Evolutionary conservation across 208 protist genomes (phyloP).

Genomic region (Trypanosoma vivax): DNA sequence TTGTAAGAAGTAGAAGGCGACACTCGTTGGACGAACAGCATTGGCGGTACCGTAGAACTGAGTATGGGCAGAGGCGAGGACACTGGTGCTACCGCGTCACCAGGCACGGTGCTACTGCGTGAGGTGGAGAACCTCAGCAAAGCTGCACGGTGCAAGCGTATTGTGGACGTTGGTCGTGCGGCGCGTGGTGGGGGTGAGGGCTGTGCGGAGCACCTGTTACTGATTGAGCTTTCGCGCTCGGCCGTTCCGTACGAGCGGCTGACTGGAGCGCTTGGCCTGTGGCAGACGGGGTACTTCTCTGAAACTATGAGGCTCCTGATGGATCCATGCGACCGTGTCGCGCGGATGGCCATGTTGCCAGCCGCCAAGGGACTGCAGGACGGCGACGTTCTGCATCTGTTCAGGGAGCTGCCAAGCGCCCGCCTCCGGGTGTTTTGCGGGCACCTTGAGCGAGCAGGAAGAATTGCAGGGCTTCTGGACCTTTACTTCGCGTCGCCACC

Average conservation of each 20-base stretch:
- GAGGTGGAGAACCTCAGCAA: constrained; percentile 4
- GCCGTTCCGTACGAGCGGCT: constrained; percentile 13
- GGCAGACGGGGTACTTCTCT: neutral
- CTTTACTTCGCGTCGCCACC: neutral
- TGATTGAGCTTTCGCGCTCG: constrained; percentile 11
- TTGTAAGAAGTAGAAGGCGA: no score
- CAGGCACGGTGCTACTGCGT: constrained; percentile 1
- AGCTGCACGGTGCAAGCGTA: neutral
- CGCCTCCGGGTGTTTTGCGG: constrained; percentile 6
- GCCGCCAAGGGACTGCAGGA: constrained; percentile 4
- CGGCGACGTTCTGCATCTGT: constrained; percentile 2
- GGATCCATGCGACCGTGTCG: constrained; percentile 8
- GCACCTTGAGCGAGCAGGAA: neutral
- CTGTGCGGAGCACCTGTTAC: neutral
- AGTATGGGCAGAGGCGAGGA: neutral
- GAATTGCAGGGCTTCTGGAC: constrained; percentile 4
- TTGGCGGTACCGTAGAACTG: neutral
- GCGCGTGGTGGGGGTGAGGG: neutral
- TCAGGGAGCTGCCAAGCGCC: constrained; percentile 6
- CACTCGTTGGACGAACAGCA: neutral
- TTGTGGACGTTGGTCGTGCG: constrained; percentile 9
- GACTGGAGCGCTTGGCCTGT: constrained; percentile 10
- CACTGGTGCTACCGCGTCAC: neutral
- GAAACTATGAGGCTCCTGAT: constrained; percentile 9
- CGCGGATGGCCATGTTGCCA: constrained; percentile 5